Conservation (phyloP, 2,329 filamentous ascomycete species). For the Apiospora aurea region DNA sequence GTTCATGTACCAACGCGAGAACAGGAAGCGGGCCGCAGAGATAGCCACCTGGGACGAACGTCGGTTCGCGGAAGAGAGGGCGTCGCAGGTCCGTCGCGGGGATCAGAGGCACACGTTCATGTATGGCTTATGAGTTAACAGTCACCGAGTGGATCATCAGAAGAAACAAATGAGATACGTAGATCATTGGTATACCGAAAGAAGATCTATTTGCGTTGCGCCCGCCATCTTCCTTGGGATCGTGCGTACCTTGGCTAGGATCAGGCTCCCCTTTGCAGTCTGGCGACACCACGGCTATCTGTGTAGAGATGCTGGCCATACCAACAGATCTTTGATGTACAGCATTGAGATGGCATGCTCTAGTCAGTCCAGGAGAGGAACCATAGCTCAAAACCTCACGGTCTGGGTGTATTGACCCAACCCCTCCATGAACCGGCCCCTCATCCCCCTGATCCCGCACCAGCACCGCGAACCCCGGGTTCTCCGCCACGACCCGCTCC, state of each 20-base stretch:
- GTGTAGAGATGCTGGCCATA: background rate
- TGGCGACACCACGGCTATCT: no score
- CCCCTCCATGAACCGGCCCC: no score
- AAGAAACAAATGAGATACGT: no score
- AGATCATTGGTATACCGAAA: no score
- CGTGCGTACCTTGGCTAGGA: background rate
- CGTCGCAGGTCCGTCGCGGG: background rate
- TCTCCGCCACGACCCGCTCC: background rate
- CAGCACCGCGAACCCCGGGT: background rate
- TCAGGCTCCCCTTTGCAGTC: background rate
- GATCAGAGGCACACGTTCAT: slow-evolving; percentile 1
- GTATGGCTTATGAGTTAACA: background rate
- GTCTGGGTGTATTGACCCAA: no score
- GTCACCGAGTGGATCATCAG: no score
- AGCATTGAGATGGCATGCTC: no score
- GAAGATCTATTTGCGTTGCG: no score
- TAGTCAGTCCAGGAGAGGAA: background rate
- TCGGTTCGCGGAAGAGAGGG: slow-evolving; percentile 2
- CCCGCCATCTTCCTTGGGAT: background rate
- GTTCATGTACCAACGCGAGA: slow-evolving; percentile 9
- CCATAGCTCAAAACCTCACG: no score
- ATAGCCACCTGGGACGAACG: slow-evolving; percentile 4
- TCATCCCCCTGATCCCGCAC: background rate
- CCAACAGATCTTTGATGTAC: background rate
- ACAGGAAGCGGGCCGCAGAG: slow-evolving; percentile 2